Evolutionary conservation across 208 protist genomes (phyloP), one percentile per base, ranked within the genome.

Genomic region (Leishmania aethiopica): DNA sequence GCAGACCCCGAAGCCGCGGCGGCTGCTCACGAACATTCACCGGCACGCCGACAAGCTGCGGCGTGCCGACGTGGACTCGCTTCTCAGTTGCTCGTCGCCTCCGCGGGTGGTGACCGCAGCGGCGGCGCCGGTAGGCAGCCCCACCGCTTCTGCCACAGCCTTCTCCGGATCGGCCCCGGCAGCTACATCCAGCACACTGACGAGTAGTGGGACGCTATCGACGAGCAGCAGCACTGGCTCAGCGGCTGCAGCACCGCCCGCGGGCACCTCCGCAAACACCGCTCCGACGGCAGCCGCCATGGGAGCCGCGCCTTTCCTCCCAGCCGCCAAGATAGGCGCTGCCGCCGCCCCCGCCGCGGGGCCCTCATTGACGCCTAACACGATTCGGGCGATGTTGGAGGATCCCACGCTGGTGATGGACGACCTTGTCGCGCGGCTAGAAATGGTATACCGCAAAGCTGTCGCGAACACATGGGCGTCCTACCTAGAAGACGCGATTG

Each of bases 371-470:
- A 15, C 78, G 40, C 51, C 76, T 32, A 70, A 57, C 45, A 67
- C 80, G 2, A 78, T 72, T 37, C 80, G 66, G 45, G 45, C 74
- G 15, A 80, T 83, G 78, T 69, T 80, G 60, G 84, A 88, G 28
- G 80, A 84, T 67, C 74, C 80, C 35, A 84, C 84, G 17, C 77
- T 92, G 8, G 87, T 90, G 72, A 76, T 91, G 79, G 92, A 95
- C 80, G 94, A 97, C 62, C 28, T 95, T 22, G 82, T 95, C 35
- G 89, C 89, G 28, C 69, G 86, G 59, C 79, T 95, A 32, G 89
- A 97, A 76, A 74, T 81, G 22, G 64, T 83, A 45, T 97, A 95
- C 86, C 72, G 83, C 60, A 77, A 91, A 75, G 83, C 81, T 35
- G 88, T 97, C 22, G 62, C 88, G 40, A 78, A 88, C 59, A 91